phyloP scores from a whole-genome alignment of 352 stramenopile genomes.

The Phytophthora macrochlamydospora region DNA sequence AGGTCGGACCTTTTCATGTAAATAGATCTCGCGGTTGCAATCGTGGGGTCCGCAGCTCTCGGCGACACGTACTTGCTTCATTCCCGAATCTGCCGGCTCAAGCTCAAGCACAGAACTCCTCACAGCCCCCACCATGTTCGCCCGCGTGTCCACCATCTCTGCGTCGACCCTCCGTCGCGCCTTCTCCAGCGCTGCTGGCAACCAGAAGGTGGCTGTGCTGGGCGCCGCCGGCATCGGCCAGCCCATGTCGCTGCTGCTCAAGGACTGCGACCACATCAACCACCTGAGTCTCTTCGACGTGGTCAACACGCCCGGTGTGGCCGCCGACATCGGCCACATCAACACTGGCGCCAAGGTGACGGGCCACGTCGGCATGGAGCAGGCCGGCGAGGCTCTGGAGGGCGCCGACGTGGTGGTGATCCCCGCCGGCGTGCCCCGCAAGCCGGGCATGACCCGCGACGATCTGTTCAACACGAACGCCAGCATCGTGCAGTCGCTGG shows the following conservation, averaged over 20 bases:
- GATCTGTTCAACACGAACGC: conserved; percentile 97
- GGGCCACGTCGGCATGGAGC: conserved; percentile 79
- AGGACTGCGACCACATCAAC: conserved; percentile 95
- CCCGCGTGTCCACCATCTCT: conserved; percentile 18
- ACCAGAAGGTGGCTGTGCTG: conserved; percentile 85
- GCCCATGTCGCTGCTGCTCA: conserved; percentile 98
- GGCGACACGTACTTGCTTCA: conserved; percentile 7
- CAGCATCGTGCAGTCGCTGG: conserved; percentile 96
- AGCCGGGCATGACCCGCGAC: conserved; percentile 97
- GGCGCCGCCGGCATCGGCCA: conserved; percentile 98
- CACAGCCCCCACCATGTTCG: conserved; percentile 23
- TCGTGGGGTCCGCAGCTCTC: not conserved
- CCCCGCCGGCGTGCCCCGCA: conserved; percentile 98
- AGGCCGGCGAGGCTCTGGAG: conserved; percentile 67
- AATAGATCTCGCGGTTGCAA: not conserved
- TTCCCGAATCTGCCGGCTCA: conserved; percentile 24
- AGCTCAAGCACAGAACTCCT: conserved; percentile 4
- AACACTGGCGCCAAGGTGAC: conserved; percentile 86
- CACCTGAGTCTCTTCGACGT: conserved; percentile 99
- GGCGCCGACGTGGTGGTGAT: conserved; percentile 98
- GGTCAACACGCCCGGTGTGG: conserved; percentile 97
- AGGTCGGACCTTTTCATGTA: not conserved
- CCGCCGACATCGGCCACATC: conserved; percentile 96
- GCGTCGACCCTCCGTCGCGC: conserved; percentile 36
- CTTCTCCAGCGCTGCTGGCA: conserved; percentile 60